These are phyloP conservation scores for Wickerhamomyces sydowiorum DNA, from an alignment of 805 yeast species.

Conservation along the genomic window DNA sequence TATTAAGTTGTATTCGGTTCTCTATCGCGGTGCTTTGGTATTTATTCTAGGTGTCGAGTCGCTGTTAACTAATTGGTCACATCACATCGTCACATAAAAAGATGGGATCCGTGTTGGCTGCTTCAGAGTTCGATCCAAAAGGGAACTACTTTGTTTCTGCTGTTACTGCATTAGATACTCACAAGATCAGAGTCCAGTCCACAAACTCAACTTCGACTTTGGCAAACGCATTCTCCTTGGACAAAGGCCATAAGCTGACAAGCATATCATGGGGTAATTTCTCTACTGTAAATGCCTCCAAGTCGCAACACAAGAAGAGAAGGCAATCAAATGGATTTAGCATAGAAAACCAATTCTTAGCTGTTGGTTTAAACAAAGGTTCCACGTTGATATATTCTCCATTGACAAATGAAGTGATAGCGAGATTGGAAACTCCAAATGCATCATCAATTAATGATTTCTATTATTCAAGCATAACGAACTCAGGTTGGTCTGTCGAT, in stretches of 20 bases:
- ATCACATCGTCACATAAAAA: not conserved
- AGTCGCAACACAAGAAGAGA: conserved; percentile 15
- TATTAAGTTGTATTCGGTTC: no score
- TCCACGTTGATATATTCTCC: conserved; percentile 64
- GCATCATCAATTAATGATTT: conserved; percentile 46
- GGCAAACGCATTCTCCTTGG: conserved; percentile 46
- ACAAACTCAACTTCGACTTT: conserved; percentile 34
- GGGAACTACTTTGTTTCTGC: conserved; percentile 63
- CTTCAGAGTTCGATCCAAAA: conserved; percentile 46
- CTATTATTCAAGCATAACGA: conserved; percentile 35
- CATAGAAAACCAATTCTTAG: conserved; percentile 42
- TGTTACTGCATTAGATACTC: conserved; percentile 63
- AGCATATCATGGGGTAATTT: conserved; percentile 45
- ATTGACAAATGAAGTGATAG: conserved; percentile 47
- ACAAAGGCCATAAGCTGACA: conserved; percentile 44
- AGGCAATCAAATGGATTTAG: conserved; percentile 11
- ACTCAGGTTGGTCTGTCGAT: conserved; percentile 56
- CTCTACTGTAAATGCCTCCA: conserved; percentile 8
- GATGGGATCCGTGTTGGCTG: conserved; percentile 7
- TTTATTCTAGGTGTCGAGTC: no score
- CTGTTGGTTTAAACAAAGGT: conserved; percentile 65
- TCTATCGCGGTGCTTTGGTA: no score
- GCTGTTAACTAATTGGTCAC: no score
- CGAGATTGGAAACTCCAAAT: conserved; percentile 42
- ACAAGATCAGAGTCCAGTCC: conserved; percentile 60